These are phyloP conservation scores for Ogataea hybrid DNA, from an alignment of 1,139 yeast species.

Conservation along the genomic window DNA sequence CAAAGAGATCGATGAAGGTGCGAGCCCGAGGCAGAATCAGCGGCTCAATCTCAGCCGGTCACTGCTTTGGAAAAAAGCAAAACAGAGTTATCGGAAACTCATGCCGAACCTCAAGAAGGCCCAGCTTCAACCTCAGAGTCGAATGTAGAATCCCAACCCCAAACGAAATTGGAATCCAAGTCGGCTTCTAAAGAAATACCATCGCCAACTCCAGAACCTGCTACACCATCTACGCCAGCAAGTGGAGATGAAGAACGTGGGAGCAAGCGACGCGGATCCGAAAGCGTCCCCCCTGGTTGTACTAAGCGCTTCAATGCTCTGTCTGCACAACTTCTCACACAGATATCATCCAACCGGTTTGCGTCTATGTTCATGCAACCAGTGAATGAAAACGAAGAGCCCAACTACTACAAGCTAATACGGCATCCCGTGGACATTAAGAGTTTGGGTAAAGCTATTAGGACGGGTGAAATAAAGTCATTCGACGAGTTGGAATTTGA, in stretches of 20 bases:
- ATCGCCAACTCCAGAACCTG: conserved; percentile 18
- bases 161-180: not conserved
- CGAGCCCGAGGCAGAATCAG: not conserved
- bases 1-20: too few relatives aligned
- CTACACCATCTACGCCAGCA: conserved; percentile 16
- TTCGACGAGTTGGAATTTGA: conserved; percentile 61
- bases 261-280: conserved; percentile 20
- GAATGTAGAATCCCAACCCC: not conserved
- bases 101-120: not conserved
- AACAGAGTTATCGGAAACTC: not conserved
- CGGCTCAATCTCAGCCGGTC: not conserved
- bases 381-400: conserved; percentile 66
- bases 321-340: conserved; percentile 57
- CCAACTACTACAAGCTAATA: conserved; percentile 61
- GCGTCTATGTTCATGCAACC: conserved; percentile 76
- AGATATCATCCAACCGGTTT: conserved; percentile 67
- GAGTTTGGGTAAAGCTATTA: conserved; percentile 55
- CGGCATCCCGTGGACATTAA: conserved; percentile 68
- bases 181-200: conserved; percentile 5
- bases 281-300: conserved; percentile 11
- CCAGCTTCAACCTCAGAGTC: not conserved
- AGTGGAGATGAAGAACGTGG: conserved; percentile 10
- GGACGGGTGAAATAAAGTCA: conserved; percentile 53
- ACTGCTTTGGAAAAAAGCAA: too few relatives aligned
- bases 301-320: conserved; percentile 53